phyloP scores from a whole-genome alignment of 2,329 filamentous ascomycete species.

The Apiospora kogelbergensis region DNA sequence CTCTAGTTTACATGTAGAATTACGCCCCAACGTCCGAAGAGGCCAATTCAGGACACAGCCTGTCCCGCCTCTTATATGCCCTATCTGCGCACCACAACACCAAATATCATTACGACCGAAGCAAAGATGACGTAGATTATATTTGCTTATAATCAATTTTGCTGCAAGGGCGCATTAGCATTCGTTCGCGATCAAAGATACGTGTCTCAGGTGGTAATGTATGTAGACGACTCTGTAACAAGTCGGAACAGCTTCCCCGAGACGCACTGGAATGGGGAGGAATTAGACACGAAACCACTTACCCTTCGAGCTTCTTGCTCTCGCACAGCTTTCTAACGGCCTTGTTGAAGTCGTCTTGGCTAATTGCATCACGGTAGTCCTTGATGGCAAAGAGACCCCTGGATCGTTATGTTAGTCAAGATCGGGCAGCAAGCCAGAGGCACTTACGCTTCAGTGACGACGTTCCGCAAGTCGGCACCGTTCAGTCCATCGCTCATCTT shows the following conservation, averaged over 20 bases:
- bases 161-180: background rate
- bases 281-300: constrained; percentile 50
- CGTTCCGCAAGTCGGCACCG: constrained; percentile 94
- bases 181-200: background rate
- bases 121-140: background rate
- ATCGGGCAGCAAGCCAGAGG: constrained; percentile 10
- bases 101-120: background rate
- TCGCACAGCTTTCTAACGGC: constrained; percentile 97
- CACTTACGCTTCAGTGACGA: constrained; percentile 95
- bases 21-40: constrained; percentile 9
- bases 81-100: background rate
- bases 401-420: constrained; percentile 26
- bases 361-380: constrained; percentile 93
- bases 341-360: constrained; percentile 99
- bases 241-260: background rate
- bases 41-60: background rate
- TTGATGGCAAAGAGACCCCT: constrained; percentile 98
- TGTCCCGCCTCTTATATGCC: background rate
- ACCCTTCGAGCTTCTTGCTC: constrained; percentile 97
- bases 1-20: constrained; percentile 11
- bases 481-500: constrained; percentile 99
- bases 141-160: background rate
- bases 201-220: background rate
- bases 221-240: background rate
- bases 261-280: background rate